A percentile compares a stretch with the other conserved stretches of the same genome.
Evolutionary conservation across 1,139 yeast genomes (phyloP).

Genomic region (Geotrichum bryndzae): DNA sequence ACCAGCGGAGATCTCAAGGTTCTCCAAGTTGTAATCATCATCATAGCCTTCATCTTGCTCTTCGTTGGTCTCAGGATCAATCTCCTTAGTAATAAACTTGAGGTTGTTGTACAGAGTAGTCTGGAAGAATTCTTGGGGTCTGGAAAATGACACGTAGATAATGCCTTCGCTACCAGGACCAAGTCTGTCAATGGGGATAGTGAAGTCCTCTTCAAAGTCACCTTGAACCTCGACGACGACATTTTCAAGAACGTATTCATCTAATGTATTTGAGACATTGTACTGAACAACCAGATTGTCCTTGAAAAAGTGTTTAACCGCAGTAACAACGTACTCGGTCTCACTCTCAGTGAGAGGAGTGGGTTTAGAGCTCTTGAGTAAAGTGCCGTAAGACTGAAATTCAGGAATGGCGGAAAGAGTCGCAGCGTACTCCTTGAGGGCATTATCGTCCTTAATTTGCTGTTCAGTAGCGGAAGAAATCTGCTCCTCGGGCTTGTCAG

Average conservation of each 20-base stretch:
- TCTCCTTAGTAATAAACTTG: constrained; percentile 72
- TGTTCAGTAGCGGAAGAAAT: constrained; percentile 30
- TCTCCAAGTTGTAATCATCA: constrained; percentile 89
- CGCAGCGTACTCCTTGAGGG: constrained; percentile 54
- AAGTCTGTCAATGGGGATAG: constrained; percentile 67
- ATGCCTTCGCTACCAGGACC: constrained; percentile 67
- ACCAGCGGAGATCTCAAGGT: constrained; percentile 68
- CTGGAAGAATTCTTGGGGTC: constrained; percentile 45
- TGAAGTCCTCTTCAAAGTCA: constrained; percentile 56
- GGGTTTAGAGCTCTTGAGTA: constrained; percentile 65
- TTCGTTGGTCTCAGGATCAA: constrained; percentile 66
- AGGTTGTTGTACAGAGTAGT: constrained; percentile 64
- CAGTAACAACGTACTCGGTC: constrained; percentile 86
- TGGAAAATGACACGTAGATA: constrained; percentile 69
- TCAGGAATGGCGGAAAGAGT: constrained; percentile 65
- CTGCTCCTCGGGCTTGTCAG: constrained; percentile 19
- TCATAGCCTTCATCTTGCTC: constrained; percentile 83
- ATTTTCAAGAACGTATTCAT: constrained; percentile 68
- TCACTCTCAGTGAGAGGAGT: constrained; percentile 82
- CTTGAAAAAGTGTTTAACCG: constrained; percentile 73
- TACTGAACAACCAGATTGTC: constrained; percentile 79
- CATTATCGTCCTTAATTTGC: constrained; percentile 32
- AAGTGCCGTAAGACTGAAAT: constrained; percentile 61
- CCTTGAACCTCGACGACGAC: constrained; percentile 58
- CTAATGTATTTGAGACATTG: constrained; percentile 77